Evolutionary conservation across 2,329 filamentous ascomycete genomes (phyloP), one percentile per base, ranked within the genome.

Genomic region (Trichophyton verrucosum): DNA sequence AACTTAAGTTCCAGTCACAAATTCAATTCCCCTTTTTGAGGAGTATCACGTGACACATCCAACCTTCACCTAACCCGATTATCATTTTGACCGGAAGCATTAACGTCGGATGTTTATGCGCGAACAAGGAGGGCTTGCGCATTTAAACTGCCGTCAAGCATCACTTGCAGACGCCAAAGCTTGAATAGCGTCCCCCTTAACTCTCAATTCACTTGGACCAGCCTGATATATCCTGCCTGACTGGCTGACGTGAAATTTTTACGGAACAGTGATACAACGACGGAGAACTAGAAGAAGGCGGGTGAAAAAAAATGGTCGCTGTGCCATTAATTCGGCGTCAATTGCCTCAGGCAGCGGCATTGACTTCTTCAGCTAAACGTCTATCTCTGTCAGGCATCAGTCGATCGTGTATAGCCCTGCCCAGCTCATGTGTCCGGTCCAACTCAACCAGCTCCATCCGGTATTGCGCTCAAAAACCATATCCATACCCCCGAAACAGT

Each of bases 401-500:
- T 36, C 51, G 27, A 36, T 55, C 51, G 3, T 55, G 2, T 55
- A 36, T 17, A 5, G 11, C 30, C 20, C 27, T 40, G 13, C 49
- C 27, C 30, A 55, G 51, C 51, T 38, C 51, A 2, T 20, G 40
- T 8, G 6, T 17, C n/a, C 4, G 27, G 91, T 88, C 63, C 80
- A 85, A 74, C 82, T 88, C 69, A 86, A 90, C 70, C 79, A 83
- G 0, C 69, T 80, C 4, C 77, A 83, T 11, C 77, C 82, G 38
- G 80, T 68, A 30, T 71, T 71, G 30, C 63, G 68, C 27, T 36
- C 51, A 36, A 33, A n/a, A 44, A 40, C 5, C 22, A 46, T 27
- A 44, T 40, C 9, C 55, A 46, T 30, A 13, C 22, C 1, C 3
- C 24, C 27, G 22, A 30, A 24, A 11, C 20, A 15, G 4, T 15